Conservation (phyloP, 306 rosid species). For the Styphnolobium japonicum region DNA sequence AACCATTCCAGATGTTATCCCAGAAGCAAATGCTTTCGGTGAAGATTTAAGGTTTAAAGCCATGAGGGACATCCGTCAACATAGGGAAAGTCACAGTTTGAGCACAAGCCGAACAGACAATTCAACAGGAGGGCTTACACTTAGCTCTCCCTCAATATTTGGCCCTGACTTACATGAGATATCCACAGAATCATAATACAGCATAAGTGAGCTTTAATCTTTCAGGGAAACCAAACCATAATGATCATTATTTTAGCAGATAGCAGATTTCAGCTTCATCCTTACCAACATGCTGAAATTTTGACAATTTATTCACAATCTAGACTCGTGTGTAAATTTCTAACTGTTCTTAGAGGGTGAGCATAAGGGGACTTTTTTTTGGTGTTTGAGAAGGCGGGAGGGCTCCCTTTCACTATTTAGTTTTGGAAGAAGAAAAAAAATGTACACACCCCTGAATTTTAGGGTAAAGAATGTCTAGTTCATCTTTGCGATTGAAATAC, state of each 20-base stretch:
- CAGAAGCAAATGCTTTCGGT: slow-evolving; percentile 16
- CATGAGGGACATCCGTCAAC: slow-evolving; percentile 34
- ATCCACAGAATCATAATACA: slow-evolving; percentile 1
- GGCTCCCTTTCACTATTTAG: background rate
- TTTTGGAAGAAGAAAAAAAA: background rate
- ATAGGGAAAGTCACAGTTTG: slow-evolving; percentile 27
- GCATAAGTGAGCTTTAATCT: background rate
- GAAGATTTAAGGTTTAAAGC: slow-evolving; percentile 45
- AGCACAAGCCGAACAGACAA: slow-evolving; percentile 26
- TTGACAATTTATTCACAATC: background rate
- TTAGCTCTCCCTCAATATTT: slow-evolving; percentile 15
- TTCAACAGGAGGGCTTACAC: slow-evolving; percentile 3
- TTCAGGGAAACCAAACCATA: background rate
- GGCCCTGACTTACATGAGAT: slow-evolving; percentile 18
- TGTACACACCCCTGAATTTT: background rate
- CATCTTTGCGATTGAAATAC: background rate
- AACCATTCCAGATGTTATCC: slow-evolving; percentile 32
- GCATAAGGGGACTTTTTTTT: background rate
- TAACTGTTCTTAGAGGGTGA: background rate
- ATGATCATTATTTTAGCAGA: background rate
- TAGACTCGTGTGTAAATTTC: background rate
- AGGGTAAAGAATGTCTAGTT: background rate
- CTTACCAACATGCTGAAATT: background rate
- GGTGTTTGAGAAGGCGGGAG: background rate
- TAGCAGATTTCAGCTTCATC: background rate